Evolutionary conservation across 306 rosid genomes (phyloP).

Genomic region (Castanea crenata): DNA sequence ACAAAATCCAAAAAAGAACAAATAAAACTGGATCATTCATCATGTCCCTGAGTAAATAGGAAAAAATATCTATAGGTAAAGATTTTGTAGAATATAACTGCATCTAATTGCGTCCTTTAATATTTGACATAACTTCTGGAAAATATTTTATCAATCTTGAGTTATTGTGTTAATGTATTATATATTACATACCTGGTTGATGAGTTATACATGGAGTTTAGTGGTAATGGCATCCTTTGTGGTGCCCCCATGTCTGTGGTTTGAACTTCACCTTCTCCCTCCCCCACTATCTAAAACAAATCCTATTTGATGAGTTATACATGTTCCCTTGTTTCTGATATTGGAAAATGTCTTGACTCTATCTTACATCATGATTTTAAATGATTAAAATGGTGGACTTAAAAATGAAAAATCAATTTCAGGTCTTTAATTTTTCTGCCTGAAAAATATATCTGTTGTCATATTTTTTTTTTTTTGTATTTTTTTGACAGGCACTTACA

Average conservation of each 20-base stretch:
- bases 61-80: neutral
- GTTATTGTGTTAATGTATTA: neutral
- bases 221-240: too few species aligned
- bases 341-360: neutral
- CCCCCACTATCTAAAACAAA: too few species aligned
- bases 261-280: too few species aligned
- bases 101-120: neutral
- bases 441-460: slow-evolving; percentile 10
- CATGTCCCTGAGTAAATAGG: neutral
- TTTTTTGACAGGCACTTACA: slow-evolving; percentile 62
- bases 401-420: neutral
- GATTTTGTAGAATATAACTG: neutral
- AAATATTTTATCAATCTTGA: neutral
- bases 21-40: neutral
- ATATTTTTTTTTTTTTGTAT: slow-evolving; percentile 19
- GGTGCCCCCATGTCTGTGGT: too few species aligned
- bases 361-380: neutral
- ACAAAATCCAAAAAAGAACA: neutral
- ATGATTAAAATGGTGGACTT: neutral
- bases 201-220: neutral
- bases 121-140: neutral
- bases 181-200: neutral
- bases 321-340: neutral
- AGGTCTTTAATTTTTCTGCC: neutral
- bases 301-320: neutral